Conservation (phyloP, 805 yeast genomes). For the Cyberlindnera maritima region DNA sequence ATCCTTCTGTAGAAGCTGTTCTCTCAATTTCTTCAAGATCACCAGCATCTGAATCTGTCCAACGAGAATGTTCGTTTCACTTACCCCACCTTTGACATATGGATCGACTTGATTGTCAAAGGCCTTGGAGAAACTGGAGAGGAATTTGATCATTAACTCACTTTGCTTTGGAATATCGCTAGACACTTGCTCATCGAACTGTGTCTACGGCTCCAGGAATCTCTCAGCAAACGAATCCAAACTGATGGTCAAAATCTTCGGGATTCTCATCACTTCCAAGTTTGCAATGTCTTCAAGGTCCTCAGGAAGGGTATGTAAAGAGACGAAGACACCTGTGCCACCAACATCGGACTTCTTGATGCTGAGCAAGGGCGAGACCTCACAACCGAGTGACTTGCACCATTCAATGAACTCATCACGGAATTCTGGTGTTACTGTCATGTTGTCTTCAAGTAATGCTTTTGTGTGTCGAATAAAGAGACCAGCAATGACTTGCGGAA, state of each 20-base stretch:
- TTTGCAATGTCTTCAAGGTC: slow-evolving; percentile 8
- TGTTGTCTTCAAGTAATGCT: neutral
- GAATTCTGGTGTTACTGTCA: slow-evolving; percentile 7
- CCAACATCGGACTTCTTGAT: slow-evolving; percentile 29
- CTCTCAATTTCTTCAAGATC: slow-evolving; percentile 18
- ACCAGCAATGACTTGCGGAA: no score
- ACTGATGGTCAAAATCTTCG: slow-evolving; percentile 31
- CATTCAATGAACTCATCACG: slow-evolving; percentile 19
- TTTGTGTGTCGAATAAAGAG: no score
- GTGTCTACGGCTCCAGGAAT: slow-evolving; percentile 17
- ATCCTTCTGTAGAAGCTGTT: slow-evolving; percentile 2
- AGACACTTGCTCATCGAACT: slow-evolving; percentile 15
- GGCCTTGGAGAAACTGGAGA: slow-evolving; percentile 17
- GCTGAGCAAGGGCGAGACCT: slow-evolving; percentile 10
- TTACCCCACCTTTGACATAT: slow-evolving; percentile 24
- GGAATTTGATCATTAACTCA: slow-evolving; percentile 18
- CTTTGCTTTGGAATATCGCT: slow-evolving; percentile 18
- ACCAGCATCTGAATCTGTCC: slow-evolving; percentile 27
- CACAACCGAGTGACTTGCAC: slow-evolving; percentile 11
- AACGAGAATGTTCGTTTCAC: slow-evolving; percentile 26
- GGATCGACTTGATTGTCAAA: slow-evolving; percentile 23
- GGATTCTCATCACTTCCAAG: slow-evolving; percentile 39
- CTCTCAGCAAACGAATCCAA: slow-evolving; percentile 29
- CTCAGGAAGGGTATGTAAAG: slow-evolving; percentile 6
- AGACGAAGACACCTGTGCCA: slow-evolving; percentile 38